These are phyloP conservation scores for Xerophyta viscosa DNA, from an alignment of 106 monocot species.

Conservation along the genomic window DNA sequence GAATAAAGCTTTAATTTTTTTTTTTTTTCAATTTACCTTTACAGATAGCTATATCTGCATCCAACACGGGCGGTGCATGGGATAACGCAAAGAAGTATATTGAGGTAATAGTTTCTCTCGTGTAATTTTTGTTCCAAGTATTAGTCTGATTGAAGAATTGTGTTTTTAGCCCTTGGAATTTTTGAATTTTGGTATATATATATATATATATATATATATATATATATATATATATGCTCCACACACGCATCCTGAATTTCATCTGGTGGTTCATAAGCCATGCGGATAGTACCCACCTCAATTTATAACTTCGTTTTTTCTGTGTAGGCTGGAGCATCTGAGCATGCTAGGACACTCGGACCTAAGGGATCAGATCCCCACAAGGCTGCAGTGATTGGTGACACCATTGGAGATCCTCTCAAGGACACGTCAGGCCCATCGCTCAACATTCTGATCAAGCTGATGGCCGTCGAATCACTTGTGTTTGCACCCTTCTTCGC, in stretches of 20 bases:
- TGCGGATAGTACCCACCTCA: too few relatives aligned
- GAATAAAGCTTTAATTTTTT: too few relatives aligned
- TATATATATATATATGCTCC: too few relatives aligned
- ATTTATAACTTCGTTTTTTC: too few relatives aligned
- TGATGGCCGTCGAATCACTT: constrained; percentile 22
- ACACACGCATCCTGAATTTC: too few relatives aligned
- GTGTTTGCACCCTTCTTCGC: constrained; percentile 33
- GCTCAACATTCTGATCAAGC: constrained; percentile 21
- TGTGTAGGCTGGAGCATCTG: constrained; percentile 25
- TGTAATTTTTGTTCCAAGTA: too few relatives aligned
- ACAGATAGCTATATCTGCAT: constrained; percentile 62
- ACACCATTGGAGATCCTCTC: constrained; percentile 52
- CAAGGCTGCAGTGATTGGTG: constrained; percentile 51
- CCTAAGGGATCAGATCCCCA: constrained; percentile 47
- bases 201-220: too few relatives aligned
- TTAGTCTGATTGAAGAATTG: too few relatives aligned
- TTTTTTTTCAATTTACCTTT: too few relatives aligned
- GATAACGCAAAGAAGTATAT: constrained; percentile 61
- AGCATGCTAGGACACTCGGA: constrained; percentile 38
- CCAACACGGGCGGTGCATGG: constrained; percentile 60
- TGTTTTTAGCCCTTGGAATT: too few relatives aligned
- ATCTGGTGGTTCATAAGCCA: too few relatives aligned
- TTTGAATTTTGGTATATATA: too few relatives aligned
- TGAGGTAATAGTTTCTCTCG: constrained; percentile 34
- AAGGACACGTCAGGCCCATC: constrained; percentile 45